Evolutionary conservation across 2,329 filamentous ascomycete species (phyloP).

Genomic region (Ambrosiella cleistominuta): DNA sequence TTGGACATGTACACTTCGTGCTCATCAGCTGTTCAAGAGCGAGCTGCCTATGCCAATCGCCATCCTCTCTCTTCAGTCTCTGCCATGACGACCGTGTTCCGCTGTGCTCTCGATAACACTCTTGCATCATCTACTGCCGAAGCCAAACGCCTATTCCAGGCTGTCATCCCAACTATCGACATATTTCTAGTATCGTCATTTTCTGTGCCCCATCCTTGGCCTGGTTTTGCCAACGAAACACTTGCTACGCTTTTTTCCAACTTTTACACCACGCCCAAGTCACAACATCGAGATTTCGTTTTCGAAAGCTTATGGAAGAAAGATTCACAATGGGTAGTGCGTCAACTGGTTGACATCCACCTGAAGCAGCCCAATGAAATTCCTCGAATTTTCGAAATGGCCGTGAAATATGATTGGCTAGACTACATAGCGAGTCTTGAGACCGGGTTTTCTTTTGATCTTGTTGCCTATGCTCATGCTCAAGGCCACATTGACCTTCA

Average conservation of each 20-base stretch:
- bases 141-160: conserved; percentile 47
- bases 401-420: conserved; percentile 67
- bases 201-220: conserved; percentile 62
- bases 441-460: conserved; percentile 73
- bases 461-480: conserved; percentile 71
- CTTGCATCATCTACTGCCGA: conserved; percentile 44
- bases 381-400: conserved; percentile 38
- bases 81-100: conserved; percentile 54
- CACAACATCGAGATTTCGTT: conserved; percentile 64
- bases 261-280: conserved; percentile 60
- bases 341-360: conserved; percentile 65
- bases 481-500: conserved; percentile 63
- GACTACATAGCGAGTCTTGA: conserved; percentile 61
- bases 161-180: conserved; percentile 57
- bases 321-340: conserved; percentile 71
- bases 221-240: conserved; percentile 54
- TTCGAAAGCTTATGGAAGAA: conserved; percentile 84
- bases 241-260: conserved; percentile 63
- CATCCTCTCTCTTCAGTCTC: conserved; percentile 80
- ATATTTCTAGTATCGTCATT: conserved; percentile 66
- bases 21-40: conserved; percentile 30
- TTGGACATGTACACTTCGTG: conserved; percentile 36
- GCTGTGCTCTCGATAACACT: conserved; percentile 43
- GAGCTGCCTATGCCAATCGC: conserved; percentile 47
- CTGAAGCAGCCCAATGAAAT: conserved; percentile 46